Evolutionary conservation across 305 asterid species (phyloP).

Genomic region (Solanum chacoense): DNA sequence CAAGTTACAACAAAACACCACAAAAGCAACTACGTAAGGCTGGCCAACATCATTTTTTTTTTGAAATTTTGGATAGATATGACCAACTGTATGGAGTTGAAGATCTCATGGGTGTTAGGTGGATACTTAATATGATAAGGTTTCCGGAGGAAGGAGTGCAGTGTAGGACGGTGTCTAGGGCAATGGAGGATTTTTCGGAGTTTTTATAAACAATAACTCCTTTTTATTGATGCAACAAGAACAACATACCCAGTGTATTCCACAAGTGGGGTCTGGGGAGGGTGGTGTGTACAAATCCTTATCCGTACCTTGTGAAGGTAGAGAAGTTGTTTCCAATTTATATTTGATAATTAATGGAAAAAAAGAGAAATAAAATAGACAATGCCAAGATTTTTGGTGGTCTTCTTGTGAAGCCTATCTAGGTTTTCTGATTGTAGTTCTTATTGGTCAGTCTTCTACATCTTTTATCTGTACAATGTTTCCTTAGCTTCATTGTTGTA

Average conservation of each 20-base stretch:
- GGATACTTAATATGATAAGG: background rate
- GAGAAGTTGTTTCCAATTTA: background rate
- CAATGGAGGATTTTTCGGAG: background rate
- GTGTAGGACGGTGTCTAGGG: background rate
- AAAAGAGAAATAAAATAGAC: background rate
- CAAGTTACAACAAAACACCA: background rate
- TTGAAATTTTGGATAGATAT: background rate
- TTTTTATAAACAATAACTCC: background rate
- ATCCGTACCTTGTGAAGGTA: background rate
- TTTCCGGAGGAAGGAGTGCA: background rate
- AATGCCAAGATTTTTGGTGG: background rate
- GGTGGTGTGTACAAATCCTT: background rate
- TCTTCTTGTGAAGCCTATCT: background rate
- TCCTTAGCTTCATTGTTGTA: conserved; percentile 10
- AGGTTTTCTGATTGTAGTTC: background rate
- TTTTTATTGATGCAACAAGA: background rate
- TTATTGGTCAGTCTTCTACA: background rate
- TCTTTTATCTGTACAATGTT: background rate
- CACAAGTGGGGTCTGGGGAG: background rate
- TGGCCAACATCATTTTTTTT: background rate
- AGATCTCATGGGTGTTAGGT: background rate
- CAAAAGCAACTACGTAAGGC: background rate
- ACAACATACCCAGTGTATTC: background rate
- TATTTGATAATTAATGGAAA: background rate
- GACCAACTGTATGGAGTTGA: background rate